These are phyloP conservation scores for Elsinoe australis DNA, from an alignment of 2,329 filamentous ascomycete species.

Conservation along the genomic window DNA sequence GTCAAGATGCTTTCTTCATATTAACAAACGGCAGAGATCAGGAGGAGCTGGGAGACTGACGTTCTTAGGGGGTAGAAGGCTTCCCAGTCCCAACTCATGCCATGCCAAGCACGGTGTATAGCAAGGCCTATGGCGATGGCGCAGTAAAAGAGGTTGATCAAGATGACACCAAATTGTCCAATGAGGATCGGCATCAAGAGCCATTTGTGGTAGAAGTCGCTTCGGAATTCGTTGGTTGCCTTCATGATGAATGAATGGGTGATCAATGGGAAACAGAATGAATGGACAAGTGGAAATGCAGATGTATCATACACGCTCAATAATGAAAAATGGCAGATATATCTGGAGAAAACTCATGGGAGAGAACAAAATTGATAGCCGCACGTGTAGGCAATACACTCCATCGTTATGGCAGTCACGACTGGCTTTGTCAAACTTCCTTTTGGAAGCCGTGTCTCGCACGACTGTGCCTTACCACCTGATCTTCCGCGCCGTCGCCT, in stretches of 20 bases:
- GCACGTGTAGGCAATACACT: too few relatives aligned
- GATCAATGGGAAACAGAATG: conserved; percentile 2
- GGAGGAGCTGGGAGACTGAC: background rate
- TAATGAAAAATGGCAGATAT: background rate
- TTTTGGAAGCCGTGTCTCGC: too few relatives aligned
- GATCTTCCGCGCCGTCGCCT: too few relatives aligned
- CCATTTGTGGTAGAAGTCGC: conserved; percentile 14
- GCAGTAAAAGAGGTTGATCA: conserved; percentile 6
- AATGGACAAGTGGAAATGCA: background rate
- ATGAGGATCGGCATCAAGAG: conserved; percentile 1
- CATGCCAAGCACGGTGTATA: conserved; percentile 2
- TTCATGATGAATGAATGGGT: background rate
- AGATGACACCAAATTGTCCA: background rate
- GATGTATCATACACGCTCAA: too few relatives aligned
- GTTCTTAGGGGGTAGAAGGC: conserved; percentile 16
- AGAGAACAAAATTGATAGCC: too few relatives aligned
- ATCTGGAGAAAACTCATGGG: background rate
- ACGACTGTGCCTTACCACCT: too few relatives aligned
- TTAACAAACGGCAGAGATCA: too few relatives aligned
- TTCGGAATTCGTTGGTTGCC: background rate
- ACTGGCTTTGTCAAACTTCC: too few relatives aligned
- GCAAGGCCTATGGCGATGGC: background rate
- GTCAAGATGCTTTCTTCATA: background rate
- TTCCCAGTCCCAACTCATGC: conserved; percentile 2
- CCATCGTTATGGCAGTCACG: too few relatives aligned